Evolutionary conservation across 257 asterid genomes (phyloP), one percentile per base, ranked within the genome.

Genomic region (Lantana camara): DNA sequence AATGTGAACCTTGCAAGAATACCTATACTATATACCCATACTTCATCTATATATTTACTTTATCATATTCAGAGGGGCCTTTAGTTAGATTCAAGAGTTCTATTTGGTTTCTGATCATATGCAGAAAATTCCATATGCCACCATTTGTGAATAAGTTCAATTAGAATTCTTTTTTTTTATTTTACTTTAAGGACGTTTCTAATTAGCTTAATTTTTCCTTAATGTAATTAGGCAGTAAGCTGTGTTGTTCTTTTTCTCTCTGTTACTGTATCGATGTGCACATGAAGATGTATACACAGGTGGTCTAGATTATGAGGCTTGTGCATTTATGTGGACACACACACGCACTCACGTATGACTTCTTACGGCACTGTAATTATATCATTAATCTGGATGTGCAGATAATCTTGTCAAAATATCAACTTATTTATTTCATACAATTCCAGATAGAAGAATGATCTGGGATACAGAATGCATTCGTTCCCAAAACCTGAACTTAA

Each of bases 381-480:
- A 24, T 16, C 32, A n/a, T 49, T 21, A 51, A 13, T 6, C n/a
- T 19, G 11, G 48, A 30, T 30, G 35, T 30, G 35, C 35, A 30
- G 3, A 30, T 30, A 30, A 30, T 30, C 38, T 62, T 54, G 27
- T 46, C 11, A 1, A 20, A 57, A 17, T 55, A 27, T 19, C 40
- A 51, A 30, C 68, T 5, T 41, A n/a, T n/a, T 20, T 19, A 24
- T 14, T 42, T 38, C 37, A 5, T 51, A 51, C 21, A 24, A 38
- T 44, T 66, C n/a, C 9, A n/a, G 42, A 14, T 44, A 38, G 21
- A 40, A 47, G 58, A 32, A 56, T 13, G 29, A 30, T 40, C 58
- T 30, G 21, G 46, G 44, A 16, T 21, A 13, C 29, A 5, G 34
- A 20, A 35, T 5, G 22, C 45, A 23, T 11, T 20, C 58, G 30